Percentiles rank a stretch among this genome's conserved stretches.
Conservation (phyloP, 2,329 filamentous ascomycete species). For the Alternaria panax region DNA sequence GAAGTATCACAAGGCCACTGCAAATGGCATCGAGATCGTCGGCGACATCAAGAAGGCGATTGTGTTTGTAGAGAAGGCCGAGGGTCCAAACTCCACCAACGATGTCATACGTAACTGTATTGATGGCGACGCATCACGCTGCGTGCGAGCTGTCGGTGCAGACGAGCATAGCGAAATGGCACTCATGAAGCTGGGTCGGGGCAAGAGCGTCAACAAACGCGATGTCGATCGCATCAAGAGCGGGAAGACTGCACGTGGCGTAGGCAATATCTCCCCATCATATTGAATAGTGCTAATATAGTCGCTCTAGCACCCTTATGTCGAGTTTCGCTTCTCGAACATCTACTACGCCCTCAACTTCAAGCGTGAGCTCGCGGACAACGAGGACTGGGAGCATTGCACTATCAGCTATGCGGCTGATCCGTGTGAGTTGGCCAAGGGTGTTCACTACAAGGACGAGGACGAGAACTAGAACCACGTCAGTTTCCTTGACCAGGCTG, state of each 20-base stretch:
- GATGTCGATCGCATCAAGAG: conserved; percentile 57
- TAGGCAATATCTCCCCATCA: conserved; percentile 36
- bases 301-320: conserved; percentile 48
- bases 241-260: conserved; percentile 50
- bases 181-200: conserved; percentile 50
- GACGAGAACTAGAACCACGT: conserved; percentile 15
- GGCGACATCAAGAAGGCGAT: conserved; percentile 28
- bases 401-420: conserved; percentile 54
- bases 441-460: conserved; percentile 38
- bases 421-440: conserved; percentile 47
- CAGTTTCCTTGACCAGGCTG: background rate
- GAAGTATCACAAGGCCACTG: conserved; percentile 43
- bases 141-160: conserved; percentile 54
- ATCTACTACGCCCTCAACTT: conserved; percentile 58
- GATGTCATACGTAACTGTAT: conserved; percentile 53
- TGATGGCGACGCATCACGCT: conserved; percentile 54
- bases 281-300: conserved; percentile 13
- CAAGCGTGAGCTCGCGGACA: conserved; percentile 49
- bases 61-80: conserved; percentile 39
- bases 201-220: conserved; percentile 46
- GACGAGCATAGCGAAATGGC: conserved; percentile 49
- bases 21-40: conserved; percentile 43
- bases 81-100: conserved; percentile 45
- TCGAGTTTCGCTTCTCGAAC: conserved; percentile 59
- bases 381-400: conserved; percentile 57